These are phyloP conservation scores for Sporothrix dimorphospora DNA, from an alignment of 2,329 filamentous ascomycete genomes.

Conservation along the genomic window DNA sequence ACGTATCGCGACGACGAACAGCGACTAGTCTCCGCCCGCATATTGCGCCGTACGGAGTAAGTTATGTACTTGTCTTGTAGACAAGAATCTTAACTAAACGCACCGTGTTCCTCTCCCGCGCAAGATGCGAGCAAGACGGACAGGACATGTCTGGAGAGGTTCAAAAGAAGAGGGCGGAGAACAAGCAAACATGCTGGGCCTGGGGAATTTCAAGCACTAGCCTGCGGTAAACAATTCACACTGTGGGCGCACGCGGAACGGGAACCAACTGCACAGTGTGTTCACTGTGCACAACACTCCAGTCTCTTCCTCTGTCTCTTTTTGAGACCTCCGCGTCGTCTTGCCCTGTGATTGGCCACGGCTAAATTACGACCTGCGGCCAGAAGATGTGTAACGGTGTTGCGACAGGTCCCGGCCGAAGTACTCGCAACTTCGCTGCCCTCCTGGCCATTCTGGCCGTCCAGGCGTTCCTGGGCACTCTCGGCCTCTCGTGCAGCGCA, in stretches of 20 bases:
- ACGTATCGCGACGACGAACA: not conserved
- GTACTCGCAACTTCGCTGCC: constrained; percentile 18
- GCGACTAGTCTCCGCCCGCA: not conserved
- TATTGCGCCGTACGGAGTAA: no score
- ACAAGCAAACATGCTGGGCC: not conserved
- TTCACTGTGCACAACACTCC: not conserved
- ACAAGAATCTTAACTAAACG: no score
- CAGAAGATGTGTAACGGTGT: constrained; percentile 27
- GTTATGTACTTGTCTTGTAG: no score
- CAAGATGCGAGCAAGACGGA: no score
- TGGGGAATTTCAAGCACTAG: not conserved
- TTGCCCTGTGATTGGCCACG: constrained; percentile 38
- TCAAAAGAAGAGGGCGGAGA: not conserved
- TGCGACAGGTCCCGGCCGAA: not conserved
- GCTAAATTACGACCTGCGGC: constrained; percentile 42
- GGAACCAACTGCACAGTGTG: not conserved
- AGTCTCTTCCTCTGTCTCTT: not conserved
- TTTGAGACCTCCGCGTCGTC: constrained; percentile 1
- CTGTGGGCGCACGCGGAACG: not conserved
- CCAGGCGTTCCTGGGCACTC: not conserved
- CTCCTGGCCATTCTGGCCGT: no score
- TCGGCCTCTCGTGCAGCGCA: not conserved
- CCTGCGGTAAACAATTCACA: not conserved
- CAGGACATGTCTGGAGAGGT: not conserved
- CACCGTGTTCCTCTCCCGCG: no score